Base-by-base conservation (phyloP, 139 green algal genomes). In the Prasinococcaceae sp. region DNA sequence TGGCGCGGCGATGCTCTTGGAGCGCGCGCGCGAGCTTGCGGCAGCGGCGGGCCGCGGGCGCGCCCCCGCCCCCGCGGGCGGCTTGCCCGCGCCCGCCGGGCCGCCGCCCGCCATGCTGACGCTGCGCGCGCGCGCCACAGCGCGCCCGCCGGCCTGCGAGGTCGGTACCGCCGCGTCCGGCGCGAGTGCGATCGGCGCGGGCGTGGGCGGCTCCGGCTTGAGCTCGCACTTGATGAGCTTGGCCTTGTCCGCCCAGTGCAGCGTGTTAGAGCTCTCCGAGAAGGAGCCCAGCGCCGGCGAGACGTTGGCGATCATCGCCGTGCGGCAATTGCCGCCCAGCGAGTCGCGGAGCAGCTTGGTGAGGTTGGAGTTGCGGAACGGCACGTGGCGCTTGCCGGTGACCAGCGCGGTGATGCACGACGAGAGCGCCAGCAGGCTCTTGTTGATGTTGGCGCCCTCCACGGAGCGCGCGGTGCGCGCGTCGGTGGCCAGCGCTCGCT, bases 401-500 rank as follows among this genome's bases (percentile, higher is more conserved):
- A 24, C 25, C 28, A 55, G 50, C 39, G 23, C 50, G 30, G 36
- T 43, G 37, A 68, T 68, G 50, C 47, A 30, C 16, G 43, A 40
- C 2, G 41, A 26, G 20, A 68, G 50, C 6, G 59, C 40, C 16
- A 60, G 45, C 30, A 68, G 39, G 8, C 19, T 47, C 28, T 61
- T 17, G 50, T 68, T 68, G 59, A 68, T 68, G 41, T 55, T 68
- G 6, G 36, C 59, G 17, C 59, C 51, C 42, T 68, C 59, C 27
- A 55, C 30, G 36, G 14, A 45, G 19, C 57, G 45, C 32, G 28
- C 38, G 0, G 42, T 48, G 26, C 42, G 41, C 26, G 28, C 42
- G 6, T 60, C 52, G 22, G 41, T 60, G 10, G 52, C 52, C 9
- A 60, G 41, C 10, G 52, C 42, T 37, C 58, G 41, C 58, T 66